Base-by-base conservation (phyloP, 306 rosid species). In the Cotoneaster glaucophyllus region DNA sequence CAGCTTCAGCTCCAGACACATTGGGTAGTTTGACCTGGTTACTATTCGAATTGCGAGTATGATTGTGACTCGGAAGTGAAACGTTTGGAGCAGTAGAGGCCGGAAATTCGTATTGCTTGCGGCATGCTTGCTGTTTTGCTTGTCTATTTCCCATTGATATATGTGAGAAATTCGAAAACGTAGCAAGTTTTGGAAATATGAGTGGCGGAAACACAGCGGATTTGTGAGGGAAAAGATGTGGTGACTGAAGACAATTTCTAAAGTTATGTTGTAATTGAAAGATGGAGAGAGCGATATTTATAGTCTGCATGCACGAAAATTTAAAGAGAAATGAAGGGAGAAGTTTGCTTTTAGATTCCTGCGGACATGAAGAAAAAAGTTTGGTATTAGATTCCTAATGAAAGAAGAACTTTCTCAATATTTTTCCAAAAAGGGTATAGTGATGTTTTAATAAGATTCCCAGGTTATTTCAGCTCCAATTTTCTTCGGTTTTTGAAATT, bases 301-400 rank as follows among this genome's bases (percentile, higher is more conserved):
- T 37, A 73, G 14, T 65, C 18, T 70, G 62, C 77, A 64, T 48
- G 71, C 61, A 45, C 4, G 52, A 21, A 65, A 11, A 41, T 32
- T 15, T 50, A 22, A 5, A 69, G 56, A 28, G 25, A 28, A 26
- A 1, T 37, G 41, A 37, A 37, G 41, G 41, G 41, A 37, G 41
- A 8, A 37, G 41, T 37, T 37, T 37, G 41, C 41, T 37, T 37
- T 37, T 7, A 37, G 10, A 37, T 37, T 37, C 41, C 17, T 53
- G 37, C 24, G 50, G 29, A 65, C 17, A 65, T 31, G 69, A 31
- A 57, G 53, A 28, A 67, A 21, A 6, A 37, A 70, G 65, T 65
- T 43, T 71, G 78, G 85, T 68, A 57, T 37, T 25, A 77, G 85
- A 81, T 81, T 76, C 85, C 74, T 41, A 28, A 10, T 14, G 59